These are phyloP conservation scores for Talaromyces sp. DNA, from an alignment of 2,329 filamentous ascomycete species.

Conservation along the genomic window DNA sequence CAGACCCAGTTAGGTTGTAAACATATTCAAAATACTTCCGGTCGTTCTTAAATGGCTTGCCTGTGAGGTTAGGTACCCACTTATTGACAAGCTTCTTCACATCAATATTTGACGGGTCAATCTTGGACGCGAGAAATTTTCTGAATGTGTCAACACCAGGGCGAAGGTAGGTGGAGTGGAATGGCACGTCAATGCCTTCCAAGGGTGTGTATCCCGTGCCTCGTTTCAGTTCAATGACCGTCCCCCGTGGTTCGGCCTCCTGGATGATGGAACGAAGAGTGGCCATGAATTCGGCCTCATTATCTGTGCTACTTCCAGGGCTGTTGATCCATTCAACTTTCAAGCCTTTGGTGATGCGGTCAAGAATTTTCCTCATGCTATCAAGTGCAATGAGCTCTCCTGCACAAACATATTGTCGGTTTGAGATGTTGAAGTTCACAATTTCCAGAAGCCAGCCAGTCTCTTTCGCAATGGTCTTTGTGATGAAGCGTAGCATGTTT, in stretches of 20 bases:
- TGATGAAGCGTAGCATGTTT: slow-evolving; percentile 64
- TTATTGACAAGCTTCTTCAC: slow-evolving; percentile 95
- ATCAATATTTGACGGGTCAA: slow-evolving; percentile 97
- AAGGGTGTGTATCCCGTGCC: slow-evolving; percentile 96
- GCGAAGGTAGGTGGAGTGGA: slow-evolving; percentile 97
- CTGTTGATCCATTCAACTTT: background rate
- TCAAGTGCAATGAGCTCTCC: slow-evolving; percentile 48
- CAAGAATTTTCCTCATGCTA: background rate
- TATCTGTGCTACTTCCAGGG: background rate
- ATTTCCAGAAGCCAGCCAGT: slow-evolving; percentile 96
- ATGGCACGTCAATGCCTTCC: slow-evolving; percentile 94
- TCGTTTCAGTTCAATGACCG: slow-evolving; percentile 82
- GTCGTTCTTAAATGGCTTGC: slow-evolving; percentile 90
- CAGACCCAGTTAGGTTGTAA: slow-evolving; percentile 82
- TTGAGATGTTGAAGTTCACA: slow-evolving; percentile 84
- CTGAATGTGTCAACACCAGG: slow-evolving; percentile 98
- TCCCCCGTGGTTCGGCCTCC: slow-evolving; percentile 63
- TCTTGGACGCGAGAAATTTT: slow-evolving; percentile 97
- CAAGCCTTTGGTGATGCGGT: background rate
- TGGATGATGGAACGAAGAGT: background rate
- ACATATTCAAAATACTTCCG: slow-evolving; percentile 99
- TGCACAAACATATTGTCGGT: slow-evolving; percentile 66
- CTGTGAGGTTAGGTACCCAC: slow-evolving; percentile 98
- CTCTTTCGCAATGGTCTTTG: slow-evolving; percentile 87
- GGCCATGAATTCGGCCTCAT: background rate